Base-by-base conservation (phyloP, 192 early-diverging fungal genomes). In the Chytriomyces sp. region DNA sequence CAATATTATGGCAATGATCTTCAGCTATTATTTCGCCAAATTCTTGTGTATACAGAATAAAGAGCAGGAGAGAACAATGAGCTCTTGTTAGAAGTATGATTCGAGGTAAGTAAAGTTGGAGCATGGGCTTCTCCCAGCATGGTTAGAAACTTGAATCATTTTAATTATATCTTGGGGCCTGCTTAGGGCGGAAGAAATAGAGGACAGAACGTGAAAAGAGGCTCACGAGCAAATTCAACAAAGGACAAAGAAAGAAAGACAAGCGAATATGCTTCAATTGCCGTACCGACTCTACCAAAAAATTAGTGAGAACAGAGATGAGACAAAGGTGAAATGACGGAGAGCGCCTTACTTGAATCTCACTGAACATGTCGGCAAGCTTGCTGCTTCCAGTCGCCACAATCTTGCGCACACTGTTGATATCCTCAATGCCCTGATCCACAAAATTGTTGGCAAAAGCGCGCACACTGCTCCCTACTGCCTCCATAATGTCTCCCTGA, bases 401-500 rank as follows among this genome's bases (percentile, higher is more conserved):
- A 65, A 86, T 73, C 28, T 71, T 75, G 39, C 80, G 79, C 39
- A 86, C 38, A 22, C 60, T 75, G 14, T 63, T 63, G 32, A 80
- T 58, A 68, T 88, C 86, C 41, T 87, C 82, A 31, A 69, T 52
- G 8, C 85, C 86, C 67, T 88, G 86, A 22, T 76, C 83, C 14
- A 75, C 85, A 75, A 88, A 88, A 31, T 80, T 76, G 34, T 59
- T 36, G 6, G 85, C 86, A 81, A 88, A 88, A 8, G 85, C 86
- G 4, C 64, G 32, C 5, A 82, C 80, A 17, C 56, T 53, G 22
- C 70, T 58, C 14, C 70, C 64, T 37, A 81, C 52, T 19, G 64
- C 59, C 5, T 69, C 75, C 68, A 86, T 52, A 1, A 77, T 67
- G 58, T 78, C 75, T 7, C 65, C 59, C 8, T 37, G 19, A 39